Evolutionary conservation across 495 filamentous ascomycete genomes (phyloP).

Genomic region (Clohesyomyces aquaticus): DNA sequence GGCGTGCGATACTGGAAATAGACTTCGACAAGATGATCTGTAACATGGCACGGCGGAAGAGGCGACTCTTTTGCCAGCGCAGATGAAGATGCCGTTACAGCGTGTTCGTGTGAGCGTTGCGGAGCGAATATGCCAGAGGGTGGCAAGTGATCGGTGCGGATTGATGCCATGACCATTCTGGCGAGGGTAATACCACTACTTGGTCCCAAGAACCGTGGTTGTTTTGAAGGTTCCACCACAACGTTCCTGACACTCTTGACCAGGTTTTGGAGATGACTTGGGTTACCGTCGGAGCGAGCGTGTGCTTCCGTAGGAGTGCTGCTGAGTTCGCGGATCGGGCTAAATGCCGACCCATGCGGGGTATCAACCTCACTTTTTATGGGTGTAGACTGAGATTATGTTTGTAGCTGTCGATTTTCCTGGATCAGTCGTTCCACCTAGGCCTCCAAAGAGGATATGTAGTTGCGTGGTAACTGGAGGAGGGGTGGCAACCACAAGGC

Average conservation of each 20-base stretch:
- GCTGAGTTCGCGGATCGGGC: background rate
- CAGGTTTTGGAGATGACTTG: slow-evolving; percentile 35
- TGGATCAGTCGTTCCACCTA: slow-evolving; percentile 35
- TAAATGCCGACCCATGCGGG: too few species aligned
- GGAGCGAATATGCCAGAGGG: too few species aligned
- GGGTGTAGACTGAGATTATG: too few species aligned
- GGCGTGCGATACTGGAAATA: slow-evolving; percentile 43
- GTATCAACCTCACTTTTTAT: too few species aligned
- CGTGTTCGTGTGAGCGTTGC: slow-evolving; percentile 26
- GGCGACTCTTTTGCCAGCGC: slow-evolving; percentile 27
- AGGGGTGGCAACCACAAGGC: background rate
- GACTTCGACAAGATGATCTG: slow-evolving; percentile 40
- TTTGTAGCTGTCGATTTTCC: slow-evolving; percentile 34
- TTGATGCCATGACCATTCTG: slow-evolving; percentile 43
- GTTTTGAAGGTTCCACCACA: slow-evolving; percentile 36
- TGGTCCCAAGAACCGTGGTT: slow-evolving; percentile 41
- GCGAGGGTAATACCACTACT: slow-evolving; percentile 42
- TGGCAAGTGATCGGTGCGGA: slow-evolving; percentile 34
- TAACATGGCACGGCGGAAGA: slow-evolving; percentile 41
- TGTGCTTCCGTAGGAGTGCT: slow-evolving; percentile 1
- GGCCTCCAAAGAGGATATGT: slow-evolving; percentile 40
- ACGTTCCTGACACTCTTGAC: slow-evolving; percentile 40
- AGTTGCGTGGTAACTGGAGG: slow-evolving; percentile 36
- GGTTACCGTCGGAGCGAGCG: slow-evolving; percentile 20
- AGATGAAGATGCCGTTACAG: slow-evolving; percentile 22